Conservation (phyloP, 768 basidiomycete species). For the Dioszegia aurantiaca region DNA sequence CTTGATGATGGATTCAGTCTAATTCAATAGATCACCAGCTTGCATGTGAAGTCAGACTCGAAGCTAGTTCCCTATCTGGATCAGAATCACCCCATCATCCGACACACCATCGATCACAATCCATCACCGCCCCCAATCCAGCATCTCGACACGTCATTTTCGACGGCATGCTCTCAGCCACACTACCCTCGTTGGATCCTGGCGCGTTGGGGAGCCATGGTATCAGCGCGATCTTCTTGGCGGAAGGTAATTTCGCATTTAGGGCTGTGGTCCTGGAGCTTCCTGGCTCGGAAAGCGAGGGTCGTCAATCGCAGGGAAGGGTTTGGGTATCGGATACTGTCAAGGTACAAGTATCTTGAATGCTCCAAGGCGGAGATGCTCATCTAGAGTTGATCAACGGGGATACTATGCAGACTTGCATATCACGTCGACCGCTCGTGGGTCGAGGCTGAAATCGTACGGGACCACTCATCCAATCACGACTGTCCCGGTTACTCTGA, state of each 20-base stretch:
- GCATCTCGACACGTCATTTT: conserved; percentile 29
- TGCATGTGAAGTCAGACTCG: conserved; percentile 22
- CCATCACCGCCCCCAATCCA: conserved; percentile 1
- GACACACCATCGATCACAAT: background rate
- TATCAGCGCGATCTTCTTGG: conserved; percentile 28
- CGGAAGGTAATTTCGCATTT: conserved; percentile 33
- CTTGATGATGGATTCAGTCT: background rate
- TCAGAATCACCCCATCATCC: background rate
- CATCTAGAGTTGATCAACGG: too few species aligned
- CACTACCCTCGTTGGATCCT: conserved; percentile 18
- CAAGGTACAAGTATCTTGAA: conserved; percentile 1
- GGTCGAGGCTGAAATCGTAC: too few species aligned
- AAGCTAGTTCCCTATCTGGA: conserved; percentile 17
- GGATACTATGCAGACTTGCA: background rate
- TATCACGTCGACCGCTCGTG: background rate
- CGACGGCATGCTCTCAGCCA: conserved; percentile 27
- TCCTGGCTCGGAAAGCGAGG: background rate
- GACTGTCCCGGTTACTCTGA: too few species aligned
- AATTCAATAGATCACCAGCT: conserved; percentile 4
- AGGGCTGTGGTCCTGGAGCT: conserved; percentile 30
- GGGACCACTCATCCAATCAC: too few species aligned
- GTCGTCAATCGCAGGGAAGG: conserved; percentile 1
- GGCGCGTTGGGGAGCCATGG: conserved; percentile 10
- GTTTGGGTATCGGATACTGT: conserved; percentile 1
- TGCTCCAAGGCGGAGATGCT: too few species aligned